Percentiles rank a stretch among this genome's conserved stretches.
phyloP scores from a whole-genome alignment of 306 rosid species.

The Prunus campanulata region DNA sequence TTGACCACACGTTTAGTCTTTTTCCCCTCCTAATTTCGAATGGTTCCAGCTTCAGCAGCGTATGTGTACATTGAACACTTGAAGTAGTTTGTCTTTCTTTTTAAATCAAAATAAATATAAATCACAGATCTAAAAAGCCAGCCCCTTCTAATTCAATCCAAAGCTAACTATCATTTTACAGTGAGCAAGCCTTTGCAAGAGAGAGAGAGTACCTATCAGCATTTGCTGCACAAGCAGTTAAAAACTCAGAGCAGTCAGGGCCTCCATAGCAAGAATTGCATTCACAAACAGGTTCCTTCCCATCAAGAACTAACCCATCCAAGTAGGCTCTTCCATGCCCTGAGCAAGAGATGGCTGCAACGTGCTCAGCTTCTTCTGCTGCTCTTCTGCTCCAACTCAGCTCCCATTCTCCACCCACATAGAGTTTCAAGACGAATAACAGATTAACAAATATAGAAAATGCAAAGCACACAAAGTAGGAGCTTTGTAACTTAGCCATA shows the following conservation, averaged over 20 bases:
- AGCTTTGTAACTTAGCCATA: constrained; percentile 7
- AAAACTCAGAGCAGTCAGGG: constrained; percentile 30
- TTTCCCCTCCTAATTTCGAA: no score
- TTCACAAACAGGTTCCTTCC: constrained; percentile 41
- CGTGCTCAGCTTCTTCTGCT: constrained; percentile 42
- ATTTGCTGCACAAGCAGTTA: constrained; percentile 31
- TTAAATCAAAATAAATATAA: no score
- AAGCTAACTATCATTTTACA: no score
- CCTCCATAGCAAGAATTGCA: constrained; percentile 51
- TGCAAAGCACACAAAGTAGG: not conserved
- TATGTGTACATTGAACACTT: no score
- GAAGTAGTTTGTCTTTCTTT: no score
- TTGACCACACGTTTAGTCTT: no score
- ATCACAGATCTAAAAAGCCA: no score
- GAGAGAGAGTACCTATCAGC: constrained; percentile 24
- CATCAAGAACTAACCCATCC: constrained; percentile 44
- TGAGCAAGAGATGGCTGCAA: constrained; percentile 45
- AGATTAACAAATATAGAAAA: constrained; percentile 26
- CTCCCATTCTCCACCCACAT: constrained; percentile 8
- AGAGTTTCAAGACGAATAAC: not conserved
- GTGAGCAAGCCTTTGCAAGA: not conserved
- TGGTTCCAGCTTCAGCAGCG: no score
- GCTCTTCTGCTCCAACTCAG: constrained; percentile 40
- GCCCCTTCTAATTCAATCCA: not conserved
- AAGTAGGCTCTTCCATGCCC: constrained; percentile 59